These are phyloP conservation scores for Erucastrum elatum DNA, from an alignment of 345 rosid species.

Conservation along the genomic window DNA sequence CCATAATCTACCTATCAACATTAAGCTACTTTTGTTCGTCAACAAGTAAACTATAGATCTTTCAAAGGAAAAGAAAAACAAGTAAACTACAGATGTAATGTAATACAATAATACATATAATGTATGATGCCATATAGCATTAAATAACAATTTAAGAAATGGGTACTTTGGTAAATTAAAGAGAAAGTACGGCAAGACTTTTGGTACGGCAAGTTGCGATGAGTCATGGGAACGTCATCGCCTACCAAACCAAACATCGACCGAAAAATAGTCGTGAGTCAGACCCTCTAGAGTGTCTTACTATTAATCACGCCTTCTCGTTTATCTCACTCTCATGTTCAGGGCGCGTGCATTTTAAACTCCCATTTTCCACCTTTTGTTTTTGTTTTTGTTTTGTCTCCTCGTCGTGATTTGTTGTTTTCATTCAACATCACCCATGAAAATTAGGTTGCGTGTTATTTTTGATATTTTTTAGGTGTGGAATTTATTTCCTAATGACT, in stretches of 20 bases:
- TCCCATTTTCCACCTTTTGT: neutral
- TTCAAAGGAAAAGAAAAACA: no score
- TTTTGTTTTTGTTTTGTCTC: neutral
- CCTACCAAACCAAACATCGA: slow-evolving; percentile 27
- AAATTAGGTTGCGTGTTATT: slow-evolving; percentile 28
- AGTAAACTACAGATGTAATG: neutral
- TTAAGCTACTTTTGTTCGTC: neutral
- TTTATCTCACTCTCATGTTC: neutral
- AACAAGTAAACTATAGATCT: slow-evolving; percentile 11
- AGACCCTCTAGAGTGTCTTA: slow-evolving; percentile 44
- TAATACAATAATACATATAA: neutral
- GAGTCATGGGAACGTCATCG: slow-evolving; percentile 25
- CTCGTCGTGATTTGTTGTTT: neutral
- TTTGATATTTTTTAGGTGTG: slow-evolving; percentile 25
- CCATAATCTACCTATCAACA: slow-evolving; percentile 3
- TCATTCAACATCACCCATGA: slow-evolving; percentile 28
- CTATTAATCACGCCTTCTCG: slow-evolving; percentile 7
- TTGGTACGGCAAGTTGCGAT: slow-evolving; percentile 40
- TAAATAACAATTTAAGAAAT: neutral
- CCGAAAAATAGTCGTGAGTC: slow-evolving; percentile 39
- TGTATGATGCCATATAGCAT: neutral
- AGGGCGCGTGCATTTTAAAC: slow-evolving; percentile 5
- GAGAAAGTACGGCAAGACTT: slow-evolving; percentile 36
- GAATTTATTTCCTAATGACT: slow-evolving; percentile 21
- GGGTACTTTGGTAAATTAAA: slow-evolving; percentile 28